phyloP scores from a whole-genome alignment of 768 basidiomycete genomes.

The Phanerochaete carnosa region DNA sequence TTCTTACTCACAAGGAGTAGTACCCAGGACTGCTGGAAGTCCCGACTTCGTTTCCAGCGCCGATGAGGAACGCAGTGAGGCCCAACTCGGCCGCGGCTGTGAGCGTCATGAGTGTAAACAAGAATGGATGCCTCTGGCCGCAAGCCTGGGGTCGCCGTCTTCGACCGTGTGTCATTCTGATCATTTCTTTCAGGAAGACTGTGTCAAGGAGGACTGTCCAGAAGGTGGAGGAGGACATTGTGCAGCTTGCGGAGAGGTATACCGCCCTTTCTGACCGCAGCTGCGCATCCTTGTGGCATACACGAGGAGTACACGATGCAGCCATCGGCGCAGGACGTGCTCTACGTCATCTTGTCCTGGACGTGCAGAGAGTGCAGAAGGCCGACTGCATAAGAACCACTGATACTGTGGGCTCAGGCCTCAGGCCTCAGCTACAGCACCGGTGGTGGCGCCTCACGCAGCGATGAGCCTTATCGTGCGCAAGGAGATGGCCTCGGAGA shows the following conservation, averaged over 20 bases:
- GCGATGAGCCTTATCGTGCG: too few species aligned
- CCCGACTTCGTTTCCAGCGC: conserved; percentile 57
- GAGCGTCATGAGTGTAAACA: conserved; percentile 55
- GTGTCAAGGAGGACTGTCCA: background rate
- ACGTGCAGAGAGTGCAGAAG: too few species aligned
- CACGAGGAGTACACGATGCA: background rate
- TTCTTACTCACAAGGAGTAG: conserved; percentile 53
- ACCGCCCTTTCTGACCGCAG: background rate
- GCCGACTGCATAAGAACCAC: too few species aligned
- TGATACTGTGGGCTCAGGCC: too few species aligned
- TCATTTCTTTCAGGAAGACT: background rate
- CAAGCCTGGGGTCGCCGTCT: background rate
- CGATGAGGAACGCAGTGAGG: conserved; percentile 71
- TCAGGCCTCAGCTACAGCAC: too few species aligned
- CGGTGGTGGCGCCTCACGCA: too few species aligned
- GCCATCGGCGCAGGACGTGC: background rate
- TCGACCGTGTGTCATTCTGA: background rate
- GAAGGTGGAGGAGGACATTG: background rate
- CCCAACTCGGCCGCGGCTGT: conserved; percentile 71
- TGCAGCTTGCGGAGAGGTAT: background rate
- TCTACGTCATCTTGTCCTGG: too few species aligned
- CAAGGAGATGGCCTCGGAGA: too few species aligned
- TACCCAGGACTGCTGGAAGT: conserved; percentile 63
- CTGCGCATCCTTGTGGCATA: background rate
- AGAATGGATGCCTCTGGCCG: conserved; percentile 26